Percentiles rank a stretch among this genome's conserved stretches.
phyloP scores from a whole-genome alignment of 768 basidiomycete genomes.

The Dendrothele bispora region DNA sequence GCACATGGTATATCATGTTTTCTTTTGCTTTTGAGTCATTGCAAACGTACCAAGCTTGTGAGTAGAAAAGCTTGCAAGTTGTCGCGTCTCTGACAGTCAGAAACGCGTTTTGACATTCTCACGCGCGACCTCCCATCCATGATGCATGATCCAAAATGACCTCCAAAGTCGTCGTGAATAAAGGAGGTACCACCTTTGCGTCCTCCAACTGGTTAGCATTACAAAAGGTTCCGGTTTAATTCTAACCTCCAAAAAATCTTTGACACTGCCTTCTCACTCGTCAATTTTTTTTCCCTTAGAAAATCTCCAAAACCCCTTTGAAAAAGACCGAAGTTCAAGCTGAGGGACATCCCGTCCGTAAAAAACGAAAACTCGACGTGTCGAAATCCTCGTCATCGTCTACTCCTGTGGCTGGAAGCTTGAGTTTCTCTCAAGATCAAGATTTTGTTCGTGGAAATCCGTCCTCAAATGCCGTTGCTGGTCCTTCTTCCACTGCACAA shows the following conservation, averaged over 20 bases:
- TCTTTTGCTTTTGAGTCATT: too few species aligned
- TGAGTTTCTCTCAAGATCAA: neutral
- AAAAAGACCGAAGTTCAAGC: neutral
- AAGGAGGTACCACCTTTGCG: too few species aligned
- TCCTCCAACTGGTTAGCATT: slow-evolving; percentile 64
- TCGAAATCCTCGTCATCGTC: neutral
- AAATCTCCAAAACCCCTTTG: neutral
- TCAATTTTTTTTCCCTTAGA: neutral
- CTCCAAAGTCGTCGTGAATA: too few species aligned
- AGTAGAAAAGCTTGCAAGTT: too few species aligned
- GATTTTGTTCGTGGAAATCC: too few species aligned
- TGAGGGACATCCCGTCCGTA: neutral
- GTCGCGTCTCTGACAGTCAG: too few species aligned
- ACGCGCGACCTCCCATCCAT: too few species aligned
- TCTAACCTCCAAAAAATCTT: neutral
- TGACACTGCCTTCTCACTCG: too few species aligned
- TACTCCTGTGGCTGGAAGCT: neutral
- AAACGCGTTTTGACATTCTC: too few species aligned
- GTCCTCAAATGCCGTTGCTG: neutral
- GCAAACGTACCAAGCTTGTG: too few species aligned
- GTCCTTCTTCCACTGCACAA: neutral
- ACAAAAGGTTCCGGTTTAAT: slow-evolving; percentile 43
- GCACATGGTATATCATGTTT: too few species aligned
- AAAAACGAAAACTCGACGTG: neutral
- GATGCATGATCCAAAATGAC: too few species aligned